phyloP scores from a whole-genome alignment of 106 monocot genomes.

The Hemerocallis citrina region DNA sequence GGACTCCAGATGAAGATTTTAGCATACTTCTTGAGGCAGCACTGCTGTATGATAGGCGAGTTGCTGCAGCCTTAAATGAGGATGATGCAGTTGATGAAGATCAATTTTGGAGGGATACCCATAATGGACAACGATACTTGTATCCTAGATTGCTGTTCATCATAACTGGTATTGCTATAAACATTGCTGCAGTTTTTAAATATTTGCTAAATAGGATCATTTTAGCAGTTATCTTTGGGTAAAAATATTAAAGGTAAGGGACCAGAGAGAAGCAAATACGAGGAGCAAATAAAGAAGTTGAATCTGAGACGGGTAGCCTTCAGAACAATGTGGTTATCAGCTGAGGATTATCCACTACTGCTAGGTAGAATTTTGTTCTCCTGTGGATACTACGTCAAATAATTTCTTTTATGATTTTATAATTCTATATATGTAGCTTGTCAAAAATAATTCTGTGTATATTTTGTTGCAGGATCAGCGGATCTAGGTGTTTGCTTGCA shows the following conservation, averaged over 20 bases:
- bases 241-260: slow-evolving; percentile 62
- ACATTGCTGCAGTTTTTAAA: neutral
- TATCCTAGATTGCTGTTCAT: slow-evolving; percentile 82
- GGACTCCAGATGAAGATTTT: slow-evolving; percentile 99
- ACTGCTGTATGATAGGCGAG: slow-evolving; percentile 66
- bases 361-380: slow-evolving; percentile 37
- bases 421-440: neutral
- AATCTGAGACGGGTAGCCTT: slow-evolving; percentile 87
- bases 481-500: slow-evolving; percentile 90
- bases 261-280: slow-evolving; percentile 85
- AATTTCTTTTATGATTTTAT: neutral
- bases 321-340: slow-evolving; percentile 86
- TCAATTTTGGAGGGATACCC: slow-evolving; percentile 59
- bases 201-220: neutral
- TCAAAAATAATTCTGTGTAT: too few species aligned
- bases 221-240: neutral
- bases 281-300: slow-evolving; percentile 66
- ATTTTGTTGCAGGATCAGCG: slow-evolving; percentile 80
- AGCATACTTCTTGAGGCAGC: slow-evolving; percentile 92
- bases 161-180: slow-evolving; percentile 62
- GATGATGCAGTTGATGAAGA: slow-evolving; percentile 63
- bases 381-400: neutral
- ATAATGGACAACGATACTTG: slow-evolving; percentile 35
- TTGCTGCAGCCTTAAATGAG: slow-evolving; percentile 55
- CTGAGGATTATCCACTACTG: slow-evolving; percentile 86